Conservation (phyloP, 106 monocot species). For the Posidonia australis region DNA sequence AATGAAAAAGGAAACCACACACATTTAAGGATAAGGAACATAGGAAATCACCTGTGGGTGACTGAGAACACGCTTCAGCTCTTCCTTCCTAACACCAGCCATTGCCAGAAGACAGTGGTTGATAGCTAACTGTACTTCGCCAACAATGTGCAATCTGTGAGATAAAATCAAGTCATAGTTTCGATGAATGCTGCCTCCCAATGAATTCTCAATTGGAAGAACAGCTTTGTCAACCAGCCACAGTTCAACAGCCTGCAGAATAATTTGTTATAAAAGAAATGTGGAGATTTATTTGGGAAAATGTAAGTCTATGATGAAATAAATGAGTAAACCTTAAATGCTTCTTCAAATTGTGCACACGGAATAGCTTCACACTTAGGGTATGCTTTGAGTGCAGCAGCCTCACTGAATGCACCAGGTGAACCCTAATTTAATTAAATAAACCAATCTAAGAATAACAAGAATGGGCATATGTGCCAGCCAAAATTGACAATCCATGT, state of each 20-base stretch:
- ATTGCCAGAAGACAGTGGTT: slow-evolving; percentile 57
- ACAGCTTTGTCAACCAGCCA: slow-evolving; percentile 72
- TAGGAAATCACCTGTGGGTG: slow-evolving; percentile 43
- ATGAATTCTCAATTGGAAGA: slow-evolving; percentile 78
- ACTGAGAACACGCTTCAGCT: slow-evolving; percentile 59
- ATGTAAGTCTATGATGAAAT: neutral
- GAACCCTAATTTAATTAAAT: slow-evolving; percentile 36
- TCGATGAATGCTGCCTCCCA: slow-evolving; percentile 56
- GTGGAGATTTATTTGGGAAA: neutral
- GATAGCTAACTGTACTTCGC: slow-evolving; percentile 57
- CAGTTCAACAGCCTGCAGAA: slow-evolving; percentile 61
- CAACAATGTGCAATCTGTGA: slow-evolving; percentile 66
- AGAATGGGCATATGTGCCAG: neutral
- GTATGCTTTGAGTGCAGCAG: slow-evolving; percentile 69
- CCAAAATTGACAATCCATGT: too few species aligned
- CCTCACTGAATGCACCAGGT: slow-evolving; percentile 70
- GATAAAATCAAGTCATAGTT: slow-evolving; percentile 66
- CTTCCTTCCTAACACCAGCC: slow-evolving; percentile 46
- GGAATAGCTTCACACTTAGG: slow-evolving; percentile 64
- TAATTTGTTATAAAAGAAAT: neutral
- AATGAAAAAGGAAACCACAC: neutral
- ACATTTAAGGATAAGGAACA: neutral
- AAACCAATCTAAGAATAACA: slow-evolving; percentile 6
- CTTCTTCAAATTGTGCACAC: slow-evolving; percentile 69
- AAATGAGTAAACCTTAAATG: slow-evolving; percentile 47